A percentile compares a stretch with the other conserved stretches of the same genome.
These are phyloP conservation scores for Paraphaeosphaeria minitans DNA, from an alignment of 2,329 filamentous ascomycete species.

Conservation along the genomic window DNA sequence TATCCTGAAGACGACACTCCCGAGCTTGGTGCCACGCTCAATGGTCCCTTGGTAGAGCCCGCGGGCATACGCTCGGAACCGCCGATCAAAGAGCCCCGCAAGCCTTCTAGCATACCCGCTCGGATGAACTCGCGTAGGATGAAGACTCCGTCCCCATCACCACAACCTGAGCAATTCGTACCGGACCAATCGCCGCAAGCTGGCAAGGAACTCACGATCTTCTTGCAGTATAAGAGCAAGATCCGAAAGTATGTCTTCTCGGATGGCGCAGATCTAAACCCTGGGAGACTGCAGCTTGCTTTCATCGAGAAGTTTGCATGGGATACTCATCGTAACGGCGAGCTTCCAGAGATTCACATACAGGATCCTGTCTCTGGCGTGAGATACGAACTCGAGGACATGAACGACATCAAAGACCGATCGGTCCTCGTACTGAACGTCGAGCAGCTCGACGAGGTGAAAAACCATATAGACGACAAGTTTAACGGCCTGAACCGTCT, in stretches of 20 bases:
- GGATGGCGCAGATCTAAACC: conserved; percentile 83
- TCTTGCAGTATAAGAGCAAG: conserved; percentile 94
- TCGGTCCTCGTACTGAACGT: conserved; percentile 95
- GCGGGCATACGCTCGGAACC: conserved; percentile 32
- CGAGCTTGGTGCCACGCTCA: conserved; percentile 41
- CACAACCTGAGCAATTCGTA: conserved; percentile 52
- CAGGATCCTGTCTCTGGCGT: conserved; percentile 95
- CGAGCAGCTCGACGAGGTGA: conserved; percentile 92
- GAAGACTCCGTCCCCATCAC: conserved; percentile 49
- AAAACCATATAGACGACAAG: conserved; percentile 93
- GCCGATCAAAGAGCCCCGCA: conserved; percentile 27
- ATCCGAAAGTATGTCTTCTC: conserved; percentile 94
- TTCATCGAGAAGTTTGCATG: conserved; percentile 99
- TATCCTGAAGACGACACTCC: conserved; percentile 40
- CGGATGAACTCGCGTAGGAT: conserved; percentile 39
- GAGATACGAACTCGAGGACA: conserved; percentile 93
- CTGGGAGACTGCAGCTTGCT: conserved; percentile 86
- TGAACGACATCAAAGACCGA: conserved; percentile 90
- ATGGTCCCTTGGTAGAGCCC: conserved; percentile 43
- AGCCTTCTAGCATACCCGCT: conserved; percentile 26
- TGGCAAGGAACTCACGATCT: conserved; percentile 88
- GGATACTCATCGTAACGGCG: conserved; percentile 96
- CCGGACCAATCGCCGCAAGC: conserved; percentile 68
- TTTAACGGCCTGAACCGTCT: conserved; percentile 78
- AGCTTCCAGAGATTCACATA: conserved; percentile 96